Conservation (phyloP, 208 protist species). For the Borovskyia barvae region DNA sequence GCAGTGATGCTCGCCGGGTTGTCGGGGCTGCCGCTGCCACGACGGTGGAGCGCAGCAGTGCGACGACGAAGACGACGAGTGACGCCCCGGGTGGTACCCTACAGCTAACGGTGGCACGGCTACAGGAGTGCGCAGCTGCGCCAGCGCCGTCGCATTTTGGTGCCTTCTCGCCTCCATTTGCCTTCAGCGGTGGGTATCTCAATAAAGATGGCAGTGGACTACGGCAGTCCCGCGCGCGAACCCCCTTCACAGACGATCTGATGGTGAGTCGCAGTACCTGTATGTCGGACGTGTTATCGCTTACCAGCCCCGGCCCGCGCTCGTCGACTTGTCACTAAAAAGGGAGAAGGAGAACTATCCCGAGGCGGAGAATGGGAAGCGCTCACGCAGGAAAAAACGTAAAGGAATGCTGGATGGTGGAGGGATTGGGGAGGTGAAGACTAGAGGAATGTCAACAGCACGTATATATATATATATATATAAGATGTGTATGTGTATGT, state of each 20-base stretch:
- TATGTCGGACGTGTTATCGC: conserved; percentile 11
- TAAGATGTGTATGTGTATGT: neutral
- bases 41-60: too few relatives aligned
- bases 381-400: too few relatives aligned
- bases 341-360: neutral
- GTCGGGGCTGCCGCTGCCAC: too few relatives aligned
- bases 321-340: neutral
- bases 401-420: too few relatives aligned
- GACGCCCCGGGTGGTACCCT: neutral
- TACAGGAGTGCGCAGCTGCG: conserved; percentile 16
- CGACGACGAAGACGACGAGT: neutral
- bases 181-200: too few relatives aligned
- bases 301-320: conserved; percentile 5
- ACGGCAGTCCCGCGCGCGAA: conserved; percentile 11
- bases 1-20: neutral
- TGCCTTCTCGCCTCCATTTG: neutral
- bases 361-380: too few relatives aligned
- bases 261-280: conserved; percentile 22
- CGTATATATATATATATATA: neutral
- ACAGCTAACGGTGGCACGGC: conserved; percentile 12
- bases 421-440: too few relatives aligned
- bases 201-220: neutral
- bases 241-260: conserved; percentile 19
- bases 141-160: conserved; percentile 6
- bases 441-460: neutral